phyloP scores from a whole-genome alignment of 2,329 filamentous ascomycete genomes.

The Madurella mycetomatis region DNA sequence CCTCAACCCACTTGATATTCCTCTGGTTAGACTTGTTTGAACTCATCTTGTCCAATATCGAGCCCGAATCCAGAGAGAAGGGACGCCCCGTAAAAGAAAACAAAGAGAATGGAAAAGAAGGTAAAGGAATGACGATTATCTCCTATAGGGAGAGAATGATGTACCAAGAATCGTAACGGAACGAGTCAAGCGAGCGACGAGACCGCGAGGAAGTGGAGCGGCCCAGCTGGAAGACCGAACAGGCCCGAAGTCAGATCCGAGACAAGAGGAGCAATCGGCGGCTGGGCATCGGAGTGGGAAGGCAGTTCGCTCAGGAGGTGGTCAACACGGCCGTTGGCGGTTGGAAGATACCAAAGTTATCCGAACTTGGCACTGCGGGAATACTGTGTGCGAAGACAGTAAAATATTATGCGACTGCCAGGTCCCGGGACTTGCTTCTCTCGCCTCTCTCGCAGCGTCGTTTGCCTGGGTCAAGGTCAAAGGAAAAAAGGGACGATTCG shows the following conservation, averaged over 20 bases:
- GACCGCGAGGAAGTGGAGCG: background rate
- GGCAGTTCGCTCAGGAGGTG: background rate
- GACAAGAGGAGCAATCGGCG: background rate
- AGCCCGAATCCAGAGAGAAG: background rate
- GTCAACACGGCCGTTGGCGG: background rate
- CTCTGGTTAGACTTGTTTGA: constrained; percentile 19
- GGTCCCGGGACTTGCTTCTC: no score
- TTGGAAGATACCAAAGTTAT: background rate
- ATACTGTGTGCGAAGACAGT: no score
- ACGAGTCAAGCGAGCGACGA: background rate
- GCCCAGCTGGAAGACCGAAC: constrained; percentile 1
- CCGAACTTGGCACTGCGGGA: no score
- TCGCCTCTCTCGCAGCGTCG: no score
- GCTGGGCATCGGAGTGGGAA: background rate
- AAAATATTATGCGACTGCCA: no score
- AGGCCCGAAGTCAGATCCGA: background rate
- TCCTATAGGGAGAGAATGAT: no score
- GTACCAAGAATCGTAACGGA: background rate
- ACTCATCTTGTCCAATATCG: constrained; percentile 7
- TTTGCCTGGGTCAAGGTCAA: no score
- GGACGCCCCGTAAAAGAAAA: no score
- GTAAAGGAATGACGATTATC: background rate
- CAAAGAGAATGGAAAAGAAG: background rate
- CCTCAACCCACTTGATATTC: constrained; percentile 33
- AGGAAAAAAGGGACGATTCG: no score